Evolutionary conservation across 306 rosid species (phyloP), one percentile per base, ranked within the genome.

Genomic region (Quercus gilva): DNA sequence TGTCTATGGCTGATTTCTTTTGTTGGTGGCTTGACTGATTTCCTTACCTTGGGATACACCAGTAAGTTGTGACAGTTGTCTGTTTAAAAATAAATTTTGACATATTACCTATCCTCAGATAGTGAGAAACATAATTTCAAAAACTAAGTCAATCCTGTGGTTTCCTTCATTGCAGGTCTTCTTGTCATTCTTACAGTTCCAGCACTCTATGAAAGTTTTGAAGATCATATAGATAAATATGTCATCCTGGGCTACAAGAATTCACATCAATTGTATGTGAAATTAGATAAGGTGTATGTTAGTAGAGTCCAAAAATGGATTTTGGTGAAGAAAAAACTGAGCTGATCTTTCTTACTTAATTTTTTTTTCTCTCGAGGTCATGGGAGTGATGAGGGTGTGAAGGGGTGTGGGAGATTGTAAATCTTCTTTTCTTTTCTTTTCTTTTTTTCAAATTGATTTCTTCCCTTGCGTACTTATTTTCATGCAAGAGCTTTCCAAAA

Each of bases 11-110:
- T 96, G 64, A 87, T 90, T 63, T 87, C 92, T 18, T 33, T 93
- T 81, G 81, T 93, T 80, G 98, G 96, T 52, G 88, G 94, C 88
- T 81, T 91, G 69, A 90, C 98, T 73, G 98, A 96, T 89, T 86
- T 96, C 72, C 88, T 88, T 61, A 96, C 98, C 74, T 87, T 93
- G 82, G 80, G 86, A 76, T 96, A 91, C 84, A 85, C 86, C 70
- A 75, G 99, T 96, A 85, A 89, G 99, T 86, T 76, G 53, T 56
- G 61, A 37, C 68, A 69, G 20, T 72, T 21, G 59, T 73, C 57
- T 69, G 43, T 71, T 81, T 73, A 70, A 58, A 61, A 14, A 58
- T 53, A 58, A 49, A 76, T 14, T 82, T 55, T 25, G 41, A 45
- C 41, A 33, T 56, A 13, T 21, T 68, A 58, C 18, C 55, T 28